Base-by-base conservation (phyloP, 2,329 filamentous ascomycete species). In the Aspergillus sp. region DNA sequence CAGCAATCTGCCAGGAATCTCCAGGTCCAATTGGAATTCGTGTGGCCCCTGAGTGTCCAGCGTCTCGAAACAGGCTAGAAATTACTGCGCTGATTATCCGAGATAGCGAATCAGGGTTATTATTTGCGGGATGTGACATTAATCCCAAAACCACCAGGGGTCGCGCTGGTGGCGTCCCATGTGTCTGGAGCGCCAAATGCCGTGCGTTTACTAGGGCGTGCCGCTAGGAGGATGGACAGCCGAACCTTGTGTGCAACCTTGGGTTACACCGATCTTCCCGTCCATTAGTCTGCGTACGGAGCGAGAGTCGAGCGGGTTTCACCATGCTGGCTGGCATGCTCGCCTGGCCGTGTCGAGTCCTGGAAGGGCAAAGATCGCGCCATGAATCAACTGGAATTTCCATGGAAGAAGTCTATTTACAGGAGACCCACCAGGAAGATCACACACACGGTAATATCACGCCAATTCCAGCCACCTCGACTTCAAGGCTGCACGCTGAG, bases 41-140 rank as follows among this genome's bases (percentile, higher is more conserved):
- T 26, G 11, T 6, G 13, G 7, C 11, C 13, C 4, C 13, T 12
- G 25, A 13, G 10, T 26, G 8, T 26, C 25, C 11, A 26, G 30
- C 12, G 20, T n/a, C 24, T 32, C 30, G 30, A 32, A 15, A 15
- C 16, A 15, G 14, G 20, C 13, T 32, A 22, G 22, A 32, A 32
- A 32, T 22, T n/a, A n/a, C n/a, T n/a, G n/a, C n/a, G n/a, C n/a
- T n/a, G n/a, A n/a, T n/a, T n/a, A n/a, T n/a, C n/a, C n/a, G n/a
- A n/a, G n/a, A n/a, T n/a, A n/a, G n/a, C n/a, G n/a, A n/a, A n/a
- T n/a, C n/a, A n/a, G n/a, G n/a, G n/a, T n/a, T n/a, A 24, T 17
- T 15, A 11, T 22, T 22, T 22, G 19, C 10, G 19, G 19, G 19
- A 22, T 22, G 19, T 22, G 19, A 22, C 19, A 22, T 22, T 22